phyloP scores from a whole-genome alignment of 768 basidiomycete genomes.

The Macrolepiota dolichaula region DNA sequence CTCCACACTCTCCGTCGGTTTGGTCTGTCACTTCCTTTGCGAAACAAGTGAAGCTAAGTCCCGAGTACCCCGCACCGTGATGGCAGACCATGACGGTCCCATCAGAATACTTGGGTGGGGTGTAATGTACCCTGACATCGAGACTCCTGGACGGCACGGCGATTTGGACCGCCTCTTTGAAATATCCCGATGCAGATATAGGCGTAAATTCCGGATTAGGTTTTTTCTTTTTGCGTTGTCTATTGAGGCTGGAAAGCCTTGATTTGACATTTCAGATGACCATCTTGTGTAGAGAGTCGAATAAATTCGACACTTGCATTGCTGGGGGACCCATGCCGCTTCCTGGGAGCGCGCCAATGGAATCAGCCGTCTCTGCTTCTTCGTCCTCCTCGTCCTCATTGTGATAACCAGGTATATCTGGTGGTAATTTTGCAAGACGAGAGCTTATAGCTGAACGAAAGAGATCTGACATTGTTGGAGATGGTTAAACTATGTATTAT shows the following conservation, averaged over 20 bases:
- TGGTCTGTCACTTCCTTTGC: slow-evolving; percentile 71
- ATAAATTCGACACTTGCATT: slow-evolving; percentile 41
- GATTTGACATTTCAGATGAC: slow-evolving; percentile 17
- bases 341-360: slow-evolving; percentile 58
- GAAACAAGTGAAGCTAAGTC: slow-evolving; percentile 84
- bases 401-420: slow-evolving; percentile 20
- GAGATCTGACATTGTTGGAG: slow-evolving; percentile 56
- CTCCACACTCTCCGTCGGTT: slow-evolving; percentile 71
- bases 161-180: slow-evolving; percentile 78
- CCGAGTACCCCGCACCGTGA: slow-evolving; percentile 93
- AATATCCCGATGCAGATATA: slow-evolving; percentile 75
- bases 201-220: slow-evolving; percentile 70
- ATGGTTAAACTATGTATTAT: neutral
- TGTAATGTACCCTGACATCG: slow-evolving; percentile 81
- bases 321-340: slow-evolving; percentile 60
- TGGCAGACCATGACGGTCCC: slow-evolving; percentile 85
- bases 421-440: slow-evolving; percentile 71
- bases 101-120: slow-evolving; percentile 53
- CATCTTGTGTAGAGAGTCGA: slow-evolving; percentile 14
- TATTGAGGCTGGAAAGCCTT: slow-evolving; percentile 32
- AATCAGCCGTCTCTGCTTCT: slow-evolving; percentile 53
- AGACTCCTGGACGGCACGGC: slow-evolving; percentile 57
- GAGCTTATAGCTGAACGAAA: slow-evolving; percentile 77
- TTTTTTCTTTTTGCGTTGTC: slow-evolving; percentile 24
- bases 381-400: slow-evolving; percentile 41